phyloP scores from a whole-genome alignment of 2,329 filamentous ascomycete species.

The Magnaporthales sp. region DNA sequence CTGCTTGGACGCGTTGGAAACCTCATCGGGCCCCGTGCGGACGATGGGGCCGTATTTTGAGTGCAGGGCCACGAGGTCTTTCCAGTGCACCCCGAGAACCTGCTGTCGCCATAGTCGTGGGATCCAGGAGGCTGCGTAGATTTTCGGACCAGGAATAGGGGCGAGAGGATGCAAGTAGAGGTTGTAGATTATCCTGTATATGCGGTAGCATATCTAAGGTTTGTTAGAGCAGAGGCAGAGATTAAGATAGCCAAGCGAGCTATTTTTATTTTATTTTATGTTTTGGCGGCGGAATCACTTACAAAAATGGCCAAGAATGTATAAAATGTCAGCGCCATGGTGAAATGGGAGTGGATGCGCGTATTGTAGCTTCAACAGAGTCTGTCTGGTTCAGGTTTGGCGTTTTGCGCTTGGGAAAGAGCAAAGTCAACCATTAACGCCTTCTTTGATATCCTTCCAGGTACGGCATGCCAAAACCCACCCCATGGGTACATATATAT shows the following conservation, averaged over 20 bases:
- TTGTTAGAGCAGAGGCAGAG: background rate
- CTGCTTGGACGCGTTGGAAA: constrained; percentile 24
- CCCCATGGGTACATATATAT: no score
- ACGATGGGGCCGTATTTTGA: constrained; percentile 29
- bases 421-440: background rate
- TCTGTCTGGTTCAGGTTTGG: background rate
- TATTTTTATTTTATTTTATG: no score
- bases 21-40: constrained; percentile 27
- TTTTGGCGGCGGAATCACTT: background rate
- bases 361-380: background rate
- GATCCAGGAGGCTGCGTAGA: constrained; percentile 5
- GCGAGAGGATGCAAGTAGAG: constrained; percentile 20
- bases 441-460: background rate
- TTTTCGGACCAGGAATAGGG: constrained; percentile 16
- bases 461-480: background rate
- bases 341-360: background rate
- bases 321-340: background rate
- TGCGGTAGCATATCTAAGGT: background rate
- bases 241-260: no score
- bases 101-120: constrained; percentile 2
- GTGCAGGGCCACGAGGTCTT: constrained; percentile 17
- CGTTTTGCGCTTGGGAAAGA: background rate
- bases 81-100: background rate
- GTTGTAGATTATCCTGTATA: constrained; percentile 13
- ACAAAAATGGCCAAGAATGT: background rate